A percentile compares a stretch with the other conserved stretches of the same genome.
Evolutionary conservation across 768 basidiomycete genomes (phyloP).

Genomic region (Cytidiella melzeri): DNA sequence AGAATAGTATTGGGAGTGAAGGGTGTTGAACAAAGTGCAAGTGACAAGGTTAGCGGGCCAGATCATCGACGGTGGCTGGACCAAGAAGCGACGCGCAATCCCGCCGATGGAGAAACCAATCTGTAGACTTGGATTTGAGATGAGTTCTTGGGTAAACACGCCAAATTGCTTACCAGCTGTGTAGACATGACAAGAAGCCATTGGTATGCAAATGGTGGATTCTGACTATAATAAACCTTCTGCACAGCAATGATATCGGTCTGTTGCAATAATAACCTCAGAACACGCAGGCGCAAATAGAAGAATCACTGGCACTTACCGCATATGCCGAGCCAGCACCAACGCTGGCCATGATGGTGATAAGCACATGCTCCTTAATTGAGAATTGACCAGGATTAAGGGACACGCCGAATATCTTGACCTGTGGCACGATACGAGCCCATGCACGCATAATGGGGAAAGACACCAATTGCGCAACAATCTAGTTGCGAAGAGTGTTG

Average conservation of each 20-base stretch:
- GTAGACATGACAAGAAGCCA: slow-evolving; percentile 83
- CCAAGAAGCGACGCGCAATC: slow-evolving; percentile 38
- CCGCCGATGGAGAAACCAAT: slow-evolving; percentile 40
- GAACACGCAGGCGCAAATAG: too few relatives aligned
- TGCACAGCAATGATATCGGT: slow-evolving; percentile 70
- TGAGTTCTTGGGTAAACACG: slow-evolving; percentile 25
- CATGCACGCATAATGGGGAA: slow-evolving; percentile 62
- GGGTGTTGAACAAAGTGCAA: slow-evolving; percentile 41
- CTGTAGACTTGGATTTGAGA: slow-evolving; percentile 37
- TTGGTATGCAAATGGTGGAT: slow-evolving; percentile 35
- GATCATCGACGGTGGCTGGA: slow-evolving; percentile 40
- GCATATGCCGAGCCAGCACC: slow-evolving; percentile 37
- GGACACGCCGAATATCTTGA: slow-evolving; percentile 50
- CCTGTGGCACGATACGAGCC: slow-evolving; percentile 47
- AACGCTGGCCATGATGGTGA: slow-evolving; percentile 40
- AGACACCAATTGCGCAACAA: slow-evolving; percentile 67
- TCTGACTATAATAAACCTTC: slow-evolving; percentile 58
- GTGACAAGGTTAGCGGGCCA: slow-evolving; percentile 40
- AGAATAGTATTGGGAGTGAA: slow-evolving; percentile 31
- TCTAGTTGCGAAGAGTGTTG: slow-evolving; percentile 25
- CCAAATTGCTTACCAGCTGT: slow-evolving; percentile 50
- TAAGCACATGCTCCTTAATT: slow-evolving; percentile 47
- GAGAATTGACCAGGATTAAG: slow-evolving; percentile 74
- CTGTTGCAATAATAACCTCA: too few relatives aligned
- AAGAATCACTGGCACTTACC: too few relatives aligned